Base-by-base conservation (phyloP, 176 grass and related monocot genomes). In the Ampelocalamus luodianensis region DNA sequence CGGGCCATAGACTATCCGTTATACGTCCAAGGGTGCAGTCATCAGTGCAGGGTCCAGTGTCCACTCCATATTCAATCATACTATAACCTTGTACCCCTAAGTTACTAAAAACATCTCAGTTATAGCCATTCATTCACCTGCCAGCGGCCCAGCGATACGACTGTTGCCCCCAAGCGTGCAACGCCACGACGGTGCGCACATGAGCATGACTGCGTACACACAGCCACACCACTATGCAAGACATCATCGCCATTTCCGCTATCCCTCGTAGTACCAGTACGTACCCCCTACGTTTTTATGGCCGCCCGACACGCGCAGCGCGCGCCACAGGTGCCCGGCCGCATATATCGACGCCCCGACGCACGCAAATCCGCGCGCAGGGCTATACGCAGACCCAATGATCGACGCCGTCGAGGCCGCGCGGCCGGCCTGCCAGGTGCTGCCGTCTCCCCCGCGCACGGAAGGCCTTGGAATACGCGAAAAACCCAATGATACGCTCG, bases 121-220 rank as follows among this genome's bases (percentile, higher is more conserved):
- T 27, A 39, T 0, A 44, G 36, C 24, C 56, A 78, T 29, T 63
- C 14, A 29, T 11, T 51, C 61, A 32, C 24, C 72, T 20, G 29
- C 14, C 16, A 29, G 24, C 58, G 22, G 15, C 38, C 14, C 24
- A 44, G 24, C 58, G 37, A 24, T 40, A 5, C 24, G 10, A 22
- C 81, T 39, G 43, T 83, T 24, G 13, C 81, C 10, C 26, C 56
- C 3, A 36, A 61, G 69, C 56, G 29, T 74, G 58, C 26, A n/a
- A 8, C 15, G 24, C 43, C 16, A 16, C 23, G 14, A 7, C 38
- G 22, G 20, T 42, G 23, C 24, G 74, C 11, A 17, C 37, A 44
- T 6, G 56, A 27, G n/a, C 56, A 32, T 4, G 12, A 38, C 10
- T 4, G 61, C 32, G 14, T 3, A 12, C 26, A 32, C 77, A 23